Evolutionary conservation across 257 asterid species (phyloP).

Genomic region (Solanum clarkiae): DNA sequence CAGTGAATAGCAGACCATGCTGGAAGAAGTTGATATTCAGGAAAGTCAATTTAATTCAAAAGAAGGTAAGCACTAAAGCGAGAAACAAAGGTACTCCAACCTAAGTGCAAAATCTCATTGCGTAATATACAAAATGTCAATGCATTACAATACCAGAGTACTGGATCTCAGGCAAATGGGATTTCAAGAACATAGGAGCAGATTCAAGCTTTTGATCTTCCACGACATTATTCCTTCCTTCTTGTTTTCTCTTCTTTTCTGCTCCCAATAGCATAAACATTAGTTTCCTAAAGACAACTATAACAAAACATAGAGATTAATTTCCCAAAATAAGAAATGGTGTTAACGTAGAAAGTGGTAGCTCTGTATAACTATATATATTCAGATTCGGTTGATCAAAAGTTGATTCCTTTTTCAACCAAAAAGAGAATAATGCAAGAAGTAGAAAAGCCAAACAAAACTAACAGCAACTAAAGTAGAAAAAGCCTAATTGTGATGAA

Average conservation of each 20-base stretch:
- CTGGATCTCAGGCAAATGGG: slow-evolving; percentile 19
- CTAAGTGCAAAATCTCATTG: background rate
- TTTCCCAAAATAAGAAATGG: background rate
- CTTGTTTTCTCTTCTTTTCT: slow-evolving; percentile 10
- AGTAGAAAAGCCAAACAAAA: background rate
- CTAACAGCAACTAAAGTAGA: background rate
- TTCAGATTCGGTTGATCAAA: background rate
- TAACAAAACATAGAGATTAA: background rate
- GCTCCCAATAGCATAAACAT: slow-evolving; percentile 13
- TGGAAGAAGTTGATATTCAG: background rate
- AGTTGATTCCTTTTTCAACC: background rate
- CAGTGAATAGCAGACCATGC: background rate
- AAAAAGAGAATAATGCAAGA: background rate
- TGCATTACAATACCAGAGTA: slow-evolving; percentile 10
- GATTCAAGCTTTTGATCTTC: slow-evolving; percentile 19
- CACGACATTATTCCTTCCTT: background rate
- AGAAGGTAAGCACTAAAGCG: background rate
- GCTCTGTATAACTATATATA: no score
- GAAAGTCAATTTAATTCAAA: background rate
- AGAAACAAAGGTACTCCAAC: background rate
- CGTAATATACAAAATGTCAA: background rate
- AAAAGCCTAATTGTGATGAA: background rate
- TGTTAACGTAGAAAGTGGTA: background rate
- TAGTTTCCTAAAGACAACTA: slow-evolving; percentile 21
- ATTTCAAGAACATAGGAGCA: slow-evolving; percentile 16